phyloP scores from a whole-genome alignment of 1,139 yeast species.

The Candida sp. region DNA sequence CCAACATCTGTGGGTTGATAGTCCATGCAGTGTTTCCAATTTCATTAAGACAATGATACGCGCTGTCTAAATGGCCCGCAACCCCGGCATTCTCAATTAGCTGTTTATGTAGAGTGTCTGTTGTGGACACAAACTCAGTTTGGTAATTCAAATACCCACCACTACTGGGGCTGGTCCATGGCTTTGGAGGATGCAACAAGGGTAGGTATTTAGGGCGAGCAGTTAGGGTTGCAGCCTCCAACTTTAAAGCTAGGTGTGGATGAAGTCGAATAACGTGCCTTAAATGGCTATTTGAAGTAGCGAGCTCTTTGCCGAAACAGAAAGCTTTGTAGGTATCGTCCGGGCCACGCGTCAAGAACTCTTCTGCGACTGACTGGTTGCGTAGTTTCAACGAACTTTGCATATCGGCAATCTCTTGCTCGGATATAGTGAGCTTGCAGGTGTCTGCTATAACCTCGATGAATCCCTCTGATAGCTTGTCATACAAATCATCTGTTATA shows the following conservation, averaged over 20 bases:
- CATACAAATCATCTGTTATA: constrained; percentile 9
- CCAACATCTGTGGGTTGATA: constrained; percentile 29
- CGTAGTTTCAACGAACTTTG: background rate
- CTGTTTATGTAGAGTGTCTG: constrained; percentile 21
- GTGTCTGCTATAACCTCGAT: constrained; percentile 22
- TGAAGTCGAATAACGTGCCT: constrained; percentile 21
- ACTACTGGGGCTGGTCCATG: constrained; percentile 34
- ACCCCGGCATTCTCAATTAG: constrained; percentile 30
- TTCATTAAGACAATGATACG: constrained; percentile 32
- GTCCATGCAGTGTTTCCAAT: constrained; percentile 42
- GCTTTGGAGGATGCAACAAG: constrained; percentile 42
- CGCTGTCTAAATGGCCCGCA: constrained; percentile 37
- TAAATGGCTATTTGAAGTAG: background rate
- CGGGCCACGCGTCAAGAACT: background rate
- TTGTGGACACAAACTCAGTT: constrained; percentile 28
- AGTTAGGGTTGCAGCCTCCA: constrained; percentile 13
- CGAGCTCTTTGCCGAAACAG: background rate
- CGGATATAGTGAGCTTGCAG: constrained; percentile 21
- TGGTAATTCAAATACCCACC: constrained; percentile 41
- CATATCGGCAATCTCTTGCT: constrained; percentile 12
- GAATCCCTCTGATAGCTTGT: constrained; percentile 16
- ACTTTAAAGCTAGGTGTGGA: constrained; percentile 25
- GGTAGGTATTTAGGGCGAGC: constrained; percentile 25
- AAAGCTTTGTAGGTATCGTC: constrained; percentile 5
- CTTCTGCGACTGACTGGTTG: background rate